Base-by-base conservation (phyloP, 495 filamentous ascomycete genomes). In the Monascus purpureus region DNA sequence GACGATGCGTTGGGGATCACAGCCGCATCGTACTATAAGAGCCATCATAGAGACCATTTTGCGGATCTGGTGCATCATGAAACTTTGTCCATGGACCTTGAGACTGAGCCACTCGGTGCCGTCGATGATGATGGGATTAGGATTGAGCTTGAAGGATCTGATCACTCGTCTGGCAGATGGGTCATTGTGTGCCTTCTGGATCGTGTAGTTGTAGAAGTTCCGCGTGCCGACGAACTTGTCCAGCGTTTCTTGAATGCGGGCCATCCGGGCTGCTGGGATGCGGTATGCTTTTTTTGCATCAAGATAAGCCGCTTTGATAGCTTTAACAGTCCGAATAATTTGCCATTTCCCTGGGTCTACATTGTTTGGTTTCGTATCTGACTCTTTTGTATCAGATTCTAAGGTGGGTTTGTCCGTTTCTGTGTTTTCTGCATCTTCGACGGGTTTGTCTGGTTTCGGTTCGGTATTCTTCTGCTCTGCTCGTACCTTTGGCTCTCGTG, bases 1-100 rank as follows among this genome's bases (percentile, higher is more conserved):
- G 1, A 52, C 43, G 36, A 96, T 83, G 17, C 73, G 65, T 2
- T 59, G 51, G 13, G 75, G 62, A 8, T 73, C 65, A 25, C 75
- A 73, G 26, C 85, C 92, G 52, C 79, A 84, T 25, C 90, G 74
- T 2, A 87, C 76, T 3, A 85, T 61, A 34, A 97, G 69, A 6
- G 84, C 67, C 23, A 75, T 81, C 84, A 96, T 86, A 38, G 78
- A 82, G 11, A 97, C 81, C 90, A 97, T 97, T 56, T 94, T 95
- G 37, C 90, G 80, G 53, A 97, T 97, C 55, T 97, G 90, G 52
- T 97, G 90, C 90, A 97, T 97, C 90, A 97, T 97, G 67, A 97
- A 97, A 37, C 77, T 85, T 56, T 97, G 90, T 0, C 90, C 90
- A 53, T 96, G 92, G 12, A 97, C 83, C 43, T 92, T 93, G 33